Percentiles rank a stretch among this genome's conserved stretches.
Evolutionary conservation across 2,329 filamentous ascomycete species (phyloP).

Genomic region (Trichocomaceae sp.): DNA sequence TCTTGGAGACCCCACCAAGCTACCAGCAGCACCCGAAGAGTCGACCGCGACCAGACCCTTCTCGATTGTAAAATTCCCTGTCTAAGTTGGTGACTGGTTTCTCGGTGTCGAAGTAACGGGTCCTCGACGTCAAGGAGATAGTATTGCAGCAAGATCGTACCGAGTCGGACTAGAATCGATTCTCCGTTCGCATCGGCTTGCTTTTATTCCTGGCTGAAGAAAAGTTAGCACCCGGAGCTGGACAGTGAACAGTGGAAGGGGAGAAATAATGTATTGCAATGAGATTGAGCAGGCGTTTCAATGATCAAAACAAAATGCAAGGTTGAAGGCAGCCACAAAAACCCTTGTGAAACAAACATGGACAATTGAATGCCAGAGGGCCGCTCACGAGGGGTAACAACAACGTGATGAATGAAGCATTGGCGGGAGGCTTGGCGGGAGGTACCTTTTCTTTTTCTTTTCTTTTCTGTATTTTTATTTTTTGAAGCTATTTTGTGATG

Average conservation of each 20-base stretch:
- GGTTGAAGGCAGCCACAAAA: not conserved
- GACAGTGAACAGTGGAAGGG: too few species aligned
- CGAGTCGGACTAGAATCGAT: conserved; percentile 2
- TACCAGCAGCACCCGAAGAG: conserved; percentile 12
- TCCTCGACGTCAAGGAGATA: not conserved
- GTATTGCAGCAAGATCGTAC: not conserved
- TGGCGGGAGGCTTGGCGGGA: not conserved
- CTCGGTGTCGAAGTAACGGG: not conserved
- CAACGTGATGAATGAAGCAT: not conserved
- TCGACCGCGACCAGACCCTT: not conserved
- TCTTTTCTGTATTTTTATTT: too few species aligned
- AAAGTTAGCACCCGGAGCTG: not conserved
- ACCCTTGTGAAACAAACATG: not conserved
- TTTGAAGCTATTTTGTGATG: not conserved
- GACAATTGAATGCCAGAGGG: not conserved
- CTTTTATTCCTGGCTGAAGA: not conserved
- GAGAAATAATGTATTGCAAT: not conserved
- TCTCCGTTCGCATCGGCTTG: conserved; percentile 9
- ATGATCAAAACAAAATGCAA: not conserved
- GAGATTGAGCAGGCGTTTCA: not conserved
- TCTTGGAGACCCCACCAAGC: conserved; percentile 12
- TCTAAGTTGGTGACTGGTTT: not conserved
- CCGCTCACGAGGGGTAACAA: not conserved
- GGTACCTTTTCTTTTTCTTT: not conserved
- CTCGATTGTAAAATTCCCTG: not conserved